Conservation (phyloP, 371 early-diverging fungal genomes). For the Mucor sp. region DNA sequence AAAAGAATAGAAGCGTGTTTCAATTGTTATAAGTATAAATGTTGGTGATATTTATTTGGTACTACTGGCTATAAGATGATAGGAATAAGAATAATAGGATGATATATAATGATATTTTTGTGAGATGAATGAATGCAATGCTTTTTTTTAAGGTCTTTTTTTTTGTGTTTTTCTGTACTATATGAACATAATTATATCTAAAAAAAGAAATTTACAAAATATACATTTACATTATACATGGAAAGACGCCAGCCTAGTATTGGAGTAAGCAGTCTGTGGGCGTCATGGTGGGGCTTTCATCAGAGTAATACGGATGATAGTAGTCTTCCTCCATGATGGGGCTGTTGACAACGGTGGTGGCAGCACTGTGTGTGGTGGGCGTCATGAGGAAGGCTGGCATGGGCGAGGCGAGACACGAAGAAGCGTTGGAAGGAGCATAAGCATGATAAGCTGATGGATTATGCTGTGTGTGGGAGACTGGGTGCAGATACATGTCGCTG, state of each 20-base stretch:
- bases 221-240: conserved; percentile 2
- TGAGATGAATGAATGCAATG: background rate
- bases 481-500: conserved; percentile 2
- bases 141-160: background rate
- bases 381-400: conserved; percentile 10
- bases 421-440: conserved; percentile 1
- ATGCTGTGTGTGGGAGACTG: background rate
- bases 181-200: background rate
- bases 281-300: conserved; percentile 19
- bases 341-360: conserved; percentile 11
- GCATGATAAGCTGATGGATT: background rate
- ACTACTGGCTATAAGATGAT: background rate
- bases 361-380: conserved; percentile 1
- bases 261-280: conserved; percentile 20
- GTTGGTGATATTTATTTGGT: background rate
- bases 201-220: conserved; percentile 3
- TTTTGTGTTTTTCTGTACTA: background rate
- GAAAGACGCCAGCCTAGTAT: background rate
- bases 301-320: conserved; percentile 4
- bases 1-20: background rate
- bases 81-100: background rate
- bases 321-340: conserved; percentile 2
- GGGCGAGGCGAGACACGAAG: conserved; percentile 7
- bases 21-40: background rate
- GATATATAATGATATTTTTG: background rate